These are phyloP conservation scores for Otatea glauca DNA, from an alignment of 176 grass and related monocot species.

Conservation along the genomic window DNA sequence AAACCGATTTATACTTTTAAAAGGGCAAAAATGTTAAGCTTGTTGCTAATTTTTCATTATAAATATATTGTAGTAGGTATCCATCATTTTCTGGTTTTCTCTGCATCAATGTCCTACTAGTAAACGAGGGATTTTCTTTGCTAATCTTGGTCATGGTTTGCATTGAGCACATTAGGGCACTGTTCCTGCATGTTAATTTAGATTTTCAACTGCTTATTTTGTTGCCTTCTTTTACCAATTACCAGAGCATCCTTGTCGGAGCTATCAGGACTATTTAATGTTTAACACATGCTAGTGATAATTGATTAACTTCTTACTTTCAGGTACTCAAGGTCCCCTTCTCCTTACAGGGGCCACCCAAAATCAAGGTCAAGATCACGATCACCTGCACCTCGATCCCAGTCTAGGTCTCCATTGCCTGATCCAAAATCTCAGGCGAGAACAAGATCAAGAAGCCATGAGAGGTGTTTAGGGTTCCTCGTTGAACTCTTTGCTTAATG, in stretches of 20 bases:
- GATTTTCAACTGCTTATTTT: not conserved
- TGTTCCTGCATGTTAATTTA: not conserved
- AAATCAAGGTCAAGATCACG: conserved; percentile 70
- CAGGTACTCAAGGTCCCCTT: conserved; percentile 72
- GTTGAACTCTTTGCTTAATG: not conserved
- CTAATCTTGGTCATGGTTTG: not conserved
- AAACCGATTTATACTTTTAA: not conserved
- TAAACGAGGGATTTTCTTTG: not conserved
- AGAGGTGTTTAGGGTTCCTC: conserved; percentile 49
- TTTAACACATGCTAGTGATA: not conserved
- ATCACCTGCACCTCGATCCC: conserved; percentile 52
- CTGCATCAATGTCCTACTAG: not conserved
- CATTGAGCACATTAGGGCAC: not conserved
- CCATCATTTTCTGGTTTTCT: not conserved
- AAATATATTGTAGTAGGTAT: not conserved
- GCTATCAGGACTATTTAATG: not conserved
- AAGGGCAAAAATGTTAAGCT: not conserved
- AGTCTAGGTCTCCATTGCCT: conserved; percentile 57
- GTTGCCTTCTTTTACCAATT: not conserved
- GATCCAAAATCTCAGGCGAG: conserved; percentile 53
- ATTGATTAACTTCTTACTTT: not conserved
- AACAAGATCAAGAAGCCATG: conserved; percentile 63
- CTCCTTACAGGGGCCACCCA: conserved; percentile 59
- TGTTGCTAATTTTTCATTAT: not conserved
- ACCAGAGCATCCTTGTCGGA: not conserved